Evolutionary conservation across 192 early-diverging fungal species (phyloP), one percentile per base, ranked within the genome.

Genomic region (Backusella sp.): DNA sequence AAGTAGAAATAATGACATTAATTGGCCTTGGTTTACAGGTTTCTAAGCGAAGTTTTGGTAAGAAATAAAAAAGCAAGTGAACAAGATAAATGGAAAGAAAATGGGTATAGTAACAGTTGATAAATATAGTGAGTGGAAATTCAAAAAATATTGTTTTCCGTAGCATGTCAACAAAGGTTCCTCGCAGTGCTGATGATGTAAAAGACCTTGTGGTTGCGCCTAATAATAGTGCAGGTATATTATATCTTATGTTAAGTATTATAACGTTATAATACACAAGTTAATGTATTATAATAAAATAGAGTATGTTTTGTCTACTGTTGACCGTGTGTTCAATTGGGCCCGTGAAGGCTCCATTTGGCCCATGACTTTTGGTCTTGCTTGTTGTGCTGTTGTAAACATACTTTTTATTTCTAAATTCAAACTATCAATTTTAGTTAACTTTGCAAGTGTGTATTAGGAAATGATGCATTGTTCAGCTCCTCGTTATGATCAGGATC

Each of bases 391-490:
- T 77, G 94, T 82, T 28, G 82, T 83, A 83, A 73, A 36, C 49
- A 49, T n/a, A 34, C 46, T 17, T 32, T 11, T 71, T 30, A 30
- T 39, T 3, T 14, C 11, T 44, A 12, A 44, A 44, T 12, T 17
- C 2, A 44, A 44, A 44, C 3, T 17, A 9, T 15, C 23, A 78
- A 52, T 19, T 52, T 52, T 52, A 52, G 15, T 44, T 44, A 44
- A 44, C 42, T 44, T 12, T 44, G 15, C 15, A 15, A 44, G 1
- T 21, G 21, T 56, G 21, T 21, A 21, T n/a, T 96, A 35, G 77
- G 97, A 98, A 88, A 98, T 98, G 97, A 94, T 95, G 96, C 97
- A 97, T 87, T 97, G 96, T 91, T 94, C 96, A 52, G 94, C 94
- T 46, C 92, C 95, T 39, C 92, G 97, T 75, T 98, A 98, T 78